A percentile compares a stretch with the other conserved stretches of the same genome.
Conservation (phyloP, 139 green algal species). For the Chloropicon primus region DNA sequence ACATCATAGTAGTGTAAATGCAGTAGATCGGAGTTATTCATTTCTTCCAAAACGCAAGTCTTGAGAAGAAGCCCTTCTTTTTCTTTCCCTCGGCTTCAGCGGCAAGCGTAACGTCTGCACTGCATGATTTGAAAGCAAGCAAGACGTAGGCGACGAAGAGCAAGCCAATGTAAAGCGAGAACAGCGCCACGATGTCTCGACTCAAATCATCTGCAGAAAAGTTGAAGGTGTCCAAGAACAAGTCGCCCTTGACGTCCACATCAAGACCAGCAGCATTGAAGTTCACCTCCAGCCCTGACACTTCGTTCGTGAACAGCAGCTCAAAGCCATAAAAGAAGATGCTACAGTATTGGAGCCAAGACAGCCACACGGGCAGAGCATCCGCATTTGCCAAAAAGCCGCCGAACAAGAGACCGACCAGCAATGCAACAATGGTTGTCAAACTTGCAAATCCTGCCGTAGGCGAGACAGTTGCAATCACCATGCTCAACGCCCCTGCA, state of each 20-base stretch:
- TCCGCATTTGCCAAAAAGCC: constrained; percentile 49
- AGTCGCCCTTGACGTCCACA: not conserved
- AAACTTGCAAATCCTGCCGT: constrained; percentile 41
- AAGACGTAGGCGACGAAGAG: not conserved
- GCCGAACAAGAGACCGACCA: constrained; percentile 53
- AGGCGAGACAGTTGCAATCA: constrained; percentile 20
- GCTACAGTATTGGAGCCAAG: constrained; percentile 3
- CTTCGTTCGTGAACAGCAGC: constrained; percentile 4
- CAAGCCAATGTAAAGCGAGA: not conserved
- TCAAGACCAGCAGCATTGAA: not conserved
- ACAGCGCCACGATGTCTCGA: not conserved
- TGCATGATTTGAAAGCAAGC: not conserved
- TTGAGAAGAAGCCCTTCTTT: not conserved
- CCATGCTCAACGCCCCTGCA: constrained; percentile 43
- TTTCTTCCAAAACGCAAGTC: not conserved
- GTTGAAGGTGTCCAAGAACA: not conserved
- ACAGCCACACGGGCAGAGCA: constrained; percentile 17
- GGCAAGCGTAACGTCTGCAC: not conserved
- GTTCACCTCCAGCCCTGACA: not conserved
- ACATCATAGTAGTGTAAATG: no score
- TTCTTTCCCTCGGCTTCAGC: not conserved
- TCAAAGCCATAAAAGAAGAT: constrained; percentile 6
- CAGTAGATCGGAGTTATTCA: no score
- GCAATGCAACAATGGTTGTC: constrained; percentile 64
- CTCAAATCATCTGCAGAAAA: not conserved